Base-by-base conservation (phyloP, 2,329 filamentous ascomycete genomes). In the Knufia petricola region DNA sequence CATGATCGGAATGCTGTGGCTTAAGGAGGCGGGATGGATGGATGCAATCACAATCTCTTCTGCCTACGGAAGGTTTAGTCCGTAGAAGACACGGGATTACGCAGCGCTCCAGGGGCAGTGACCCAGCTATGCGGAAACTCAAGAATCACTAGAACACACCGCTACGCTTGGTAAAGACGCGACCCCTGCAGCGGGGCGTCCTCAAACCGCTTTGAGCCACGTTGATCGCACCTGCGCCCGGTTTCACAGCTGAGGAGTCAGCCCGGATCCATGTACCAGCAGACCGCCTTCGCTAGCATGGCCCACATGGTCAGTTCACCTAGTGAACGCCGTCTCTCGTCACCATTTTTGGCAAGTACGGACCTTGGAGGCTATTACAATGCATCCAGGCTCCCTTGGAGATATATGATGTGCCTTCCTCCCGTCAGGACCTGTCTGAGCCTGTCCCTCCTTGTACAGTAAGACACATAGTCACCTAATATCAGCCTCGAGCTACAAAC, bases 221-320 rank as follows among this genome's bases (percentile, higher is more conserved):
- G 34, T 47, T 46, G 43, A 46, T 46, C 44, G 44, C 23, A 30
- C 12, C 42, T 17, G 6, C 12, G 34, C 13, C 32, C 21, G 13
- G 44, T 47, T 47, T 47, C 44, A 38, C 44, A 47, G 32, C 32
- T 47, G 44, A 47, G 44, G 44, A 38, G 44, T 46, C 43, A 46
- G 43, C 30, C n/a, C 8, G n/a, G 7, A 46, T 28, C 44, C 44
- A 19, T 37, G 34, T 28, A n/a, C 30, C 31, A 37, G 12, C 44
- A 47, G 34, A 47, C 44, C 44, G 32, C 34, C 21, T 23, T 47
- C 19, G 21, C 34, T 47, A 44, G 41, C 32, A n/a, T 20, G 23
- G 31, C 30, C 44, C 44, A 47, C 44, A 47, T 6, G n/a, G 26
- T 37, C 21, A 17, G 31, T 20, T 47, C 23, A n/a, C 20, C 19